Evolutionary conservation across 2,329 filamentous ascomycete species (phyloP), one percentile per base, ranked within the genome.

Genomic region (Raffaelea ambrosiae): DNA sequence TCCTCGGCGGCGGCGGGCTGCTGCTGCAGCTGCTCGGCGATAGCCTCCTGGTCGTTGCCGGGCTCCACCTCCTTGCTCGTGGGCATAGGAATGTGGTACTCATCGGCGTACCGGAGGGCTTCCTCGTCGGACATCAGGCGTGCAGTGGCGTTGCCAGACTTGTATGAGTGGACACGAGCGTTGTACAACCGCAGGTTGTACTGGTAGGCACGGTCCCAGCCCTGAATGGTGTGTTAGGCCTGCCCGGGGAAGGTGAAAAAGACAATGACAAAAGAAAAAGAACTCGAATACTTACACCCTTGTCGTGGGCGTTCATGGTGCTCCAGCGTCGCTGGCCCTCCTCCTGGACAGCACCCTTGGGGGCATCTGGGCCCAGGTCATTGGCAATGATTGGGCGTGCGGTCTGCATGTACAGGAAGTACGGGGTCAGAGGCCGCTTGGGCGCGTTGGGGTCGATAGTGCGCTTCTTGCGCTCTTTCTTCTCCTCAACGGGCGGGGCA

Each of bases 391-490:
- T 84, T 45, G 83, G 78, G 44, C 93, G 86, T 54, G 88, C 88
- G 54, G 86, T 84, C 65, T 94, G 86, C 75, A 95, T 88, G 72
- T 89, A 97, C 52, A 96, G 73, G 73, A 97, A 95, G 73, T 94
- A 96, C 3, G 91, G 89, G 5, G 91, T 97, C 61, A 96, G 68
- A 9, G 91, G 90, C 44, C 90, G 83, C 79, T 96, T 97, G 51
- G 91, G 91, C 7, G 90, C 90, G 65, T 95, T 95, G 57, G 90
- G 90, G 64, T 97, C 91, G 61, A 86, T 83, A 39, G 81, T 82
- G 52, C 83, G 80, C 74, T 90, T 90, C 77, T 93, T 91, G 66
- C 86, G 84, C 76, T 93, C 89, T 76, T 89, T 89, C 77, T 88
- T 86, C 64, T 82, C 80, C 59, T 81, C 77, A 10, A 71, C 76